These are phyloP conservation scores for Pugionium cornutum DNA, from an alignment of 345 rosid genomes.

Conservation along the genomic window DNA sequence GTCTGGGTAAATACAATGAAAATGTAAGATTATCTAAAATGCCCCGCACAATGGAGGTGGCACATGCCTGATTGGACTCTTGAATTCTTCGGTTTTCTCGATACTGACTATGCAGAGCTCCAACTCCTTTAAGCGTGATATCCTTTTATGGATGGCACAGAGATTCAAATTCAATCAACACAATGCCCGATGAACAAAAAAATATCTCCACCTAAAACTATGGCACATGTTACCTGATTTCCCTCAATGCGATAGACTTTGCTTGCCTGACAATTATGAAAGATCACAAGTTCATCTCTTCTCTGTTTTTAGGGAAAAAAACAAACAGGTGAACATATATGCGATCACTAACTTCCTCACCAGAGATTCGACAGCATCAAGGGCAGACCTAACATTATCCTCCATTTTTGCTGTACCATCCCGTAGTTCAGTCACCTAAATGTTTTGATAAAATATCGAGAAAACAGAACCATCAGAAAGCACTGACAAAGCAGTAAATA, in stretches of 20 bases:
- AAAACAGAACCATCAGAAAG: conserved; percentile 14
- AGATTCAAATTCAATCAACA: conserved; percentile 8
- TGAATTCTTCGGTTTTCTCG: conserved; percentile 40
- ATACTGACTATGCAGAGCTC: conserved; percentile 43
- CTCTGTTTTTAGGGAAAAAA: background rate
- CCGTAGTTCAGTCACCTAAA: conserved; percentile 60
- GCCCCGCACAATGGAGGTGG: background rate
- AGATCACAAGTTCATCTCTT: conserved; percentile 5
- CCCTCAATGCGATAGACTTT: conserved; percentile 62
- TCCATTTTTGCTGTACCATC: conserved; percentile 45
- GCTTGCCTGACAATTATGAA: conserved; percentile 47
- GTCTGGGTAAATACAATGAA: conserved; percentile 1
- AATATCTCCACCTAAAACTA: background rate
- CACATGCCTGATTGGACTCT: conserved; percentile 51
- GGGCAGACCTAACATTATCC: conserved; percentile 54
- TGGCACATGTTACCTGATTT: conserved; percentile 56
- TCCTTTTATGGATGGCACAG: conserved; percentile 29
- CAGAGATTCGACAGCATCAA: conserved; percentile 71
- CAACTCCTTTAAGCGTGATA: conserved; percentile 49
- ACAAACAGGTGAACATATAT: background rate
- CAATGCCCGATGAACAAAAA: conserved; percentile 1
- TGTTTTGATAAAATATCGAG: conserved; percentile 14
- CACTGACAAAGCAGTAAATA: conserved; percentile 9
- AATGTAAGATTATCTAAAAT: background rate
- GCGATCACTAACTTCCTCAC: conserved; percentile 40